Percentiles rank a stretch among this genome's conserved stretches.
These are phyloP conservation scores for Pythium aquatile DNA, from an alignment of 352 stramenopile species.

Conservation along the genomic window DNA sequence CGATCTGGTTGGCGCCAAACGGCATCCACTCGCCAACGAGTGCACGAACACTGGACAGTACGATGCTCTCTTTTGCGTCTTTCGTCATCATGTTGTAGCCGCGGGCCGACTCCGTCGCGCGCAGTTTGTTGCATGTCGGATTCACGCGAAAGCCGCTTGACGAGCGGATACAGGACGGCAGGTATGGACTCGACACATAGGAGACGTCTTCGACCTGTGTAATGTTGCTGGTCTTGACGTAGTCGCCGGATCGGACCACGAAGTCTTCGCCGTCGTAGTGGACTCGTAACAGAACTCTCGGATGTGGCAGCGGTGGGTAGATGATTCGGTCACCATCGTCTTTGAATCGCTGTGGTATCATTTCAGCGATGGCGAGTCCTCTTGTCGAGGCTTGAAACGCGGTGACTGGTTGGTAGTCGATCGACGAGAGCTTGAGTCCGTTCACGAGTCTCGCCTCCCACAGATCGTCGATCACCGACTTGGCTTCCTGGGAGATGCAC, in stretches of 20 bases:
- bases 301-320: slow-evolving; percentile 34
- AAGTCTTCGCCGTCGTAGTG: slow-evolving; percentile 77
- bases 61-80: slow-evolving; percentile 94
- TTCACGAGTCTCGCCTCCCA: slow-evolving; percentile 95
- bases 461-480: slow-evolving; percentile 95
- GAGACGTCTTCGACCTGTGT: slow-evolving; percentile 97
- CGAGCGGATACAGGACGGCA: slow-evolving; percentile 95
- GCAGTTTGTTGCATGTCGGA: slow-evolving; percentile 93
- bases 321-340: slow-evolving; percentile 53
- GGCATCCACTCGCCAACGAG: slow-evolving; percentile 97
- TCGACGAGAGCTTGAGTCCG: slow-evolving; percentile 91
- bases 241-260: slow-evolving; percentile 64
- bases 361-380: slow-evolving; percentile 84
- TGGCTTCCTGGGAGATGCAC: slow-evolving; percentile 94
- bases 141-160: slow-evolving; percentile 85
- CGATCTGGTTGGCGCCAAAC: slow-evolving; percentile 97
- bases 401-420: slow-evolving; percentile 94
- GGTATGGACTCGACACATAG: slow-evolving; percentile 96
- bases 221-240: slow-evolving; percentile 88
- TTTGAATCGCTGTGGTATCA: slow-evolving; percentile 83
- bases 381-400: slow-evolving; percentile 93
- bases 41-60: slow-evolving; percentile 94
- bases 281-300: slow-evolving; percentile 38
- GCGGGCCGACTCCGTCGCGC: slow-evolving; percentile 85
- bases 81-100: slow-evolving; percentile 91